Evolutionary conservation across 2,329 filamentous ascomycete species (phyloP).

Genomic region (Thermothelomyces thermophilus): DNA sequence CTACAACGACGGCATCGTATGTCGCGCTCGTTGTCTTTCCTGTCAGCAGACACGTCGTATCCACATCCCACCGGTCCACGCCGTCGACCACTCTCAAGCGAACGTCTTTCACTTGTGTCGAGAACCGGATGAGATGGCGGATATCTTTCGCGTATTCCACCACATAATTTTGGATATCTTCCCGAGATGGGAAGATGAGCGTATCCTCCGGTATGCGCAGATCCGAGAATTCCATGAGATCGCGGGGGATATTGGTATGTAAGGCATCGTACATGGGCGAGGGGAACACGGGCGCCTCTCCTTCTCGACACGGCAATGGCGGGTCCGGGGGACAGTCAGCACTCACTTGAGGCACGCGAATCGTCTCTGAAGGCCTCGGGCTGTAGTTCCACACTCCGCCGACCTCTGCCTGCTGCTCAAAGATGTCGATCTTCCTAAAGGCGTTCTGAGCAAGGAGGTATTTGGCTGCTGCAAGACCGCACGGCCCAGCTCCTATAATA

Average conservation of each 20-base stretch:
- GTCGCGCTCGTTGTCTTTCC: constrained; percentile 34
- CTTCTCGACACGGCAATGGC: constrained; percentile 44
- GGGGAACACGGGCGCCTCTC: constrained; percentile 55
- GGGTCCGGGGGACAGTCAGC: constrained; percentile 56
- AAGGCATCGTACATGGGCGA: constrained; percentile 77
- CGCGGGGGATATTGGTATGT: constrained; percentile 80
- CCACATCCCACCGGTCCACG: constrained; percentile 55
- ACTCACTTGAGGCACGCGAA: constrained; percentile 61
- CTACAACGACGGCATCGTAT: constrained; percentile 71
- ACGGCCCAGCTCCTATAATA: constrained; percentile 76
- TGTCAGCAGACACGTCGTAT: constrained; percentile 44
- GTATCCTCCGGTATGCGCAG: constrained; percentile 55
- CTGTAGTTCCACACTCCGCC: constrained; percentile 87
- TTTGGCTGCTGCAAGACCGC: constrained; percentile 72
- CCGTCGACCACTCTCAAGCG: constrained; percentile 32
- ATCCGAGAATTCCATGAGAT: constrained; percentile 75
- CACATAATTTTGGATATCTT: constrained; percentile 67
- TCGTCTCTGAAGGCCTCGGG: constrained; percentile 40
- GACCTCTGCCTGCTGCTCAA: constrained; percentile 69
- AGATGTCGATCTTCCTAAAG: constrained; percentile 67
- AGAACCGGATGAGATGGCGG: constrained; percentile 60
- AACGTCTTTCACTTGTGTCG: constrained; percentile 61
- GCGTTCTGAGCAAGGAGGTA: constrained; percentile 63
- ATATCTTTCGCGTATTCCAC: constrained; percentile 64
- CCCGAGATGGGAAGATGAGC: constrained; percentile 68